Percentiles rank a stretch among this genome's conserved stretches.
phyloP scores from a whole-genome alignment of 108 stramenopile genomes.

The Cylindrotheca closterium region DNA sequence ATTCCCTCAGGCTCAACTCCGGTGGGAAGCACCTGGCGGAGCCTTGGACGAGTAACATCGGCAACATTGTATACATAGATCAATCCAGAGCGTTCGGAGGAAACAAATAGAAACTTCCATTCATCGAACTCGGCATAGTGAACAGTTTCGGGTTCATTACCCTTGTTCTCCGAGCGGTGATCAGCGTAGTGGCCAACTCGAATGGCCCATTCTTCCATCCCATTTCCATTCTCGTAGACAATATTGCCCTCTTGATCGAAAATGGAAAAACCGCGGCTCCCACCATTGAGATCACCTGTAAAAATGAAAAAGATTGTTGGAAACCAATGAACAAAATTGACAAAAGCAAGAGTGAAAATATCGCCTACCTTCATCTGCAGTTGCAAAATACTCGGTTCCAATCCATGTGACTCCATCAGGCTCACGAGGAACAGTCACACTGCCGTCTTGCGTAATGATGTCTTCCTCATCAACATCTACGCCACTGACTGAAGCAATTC shows the following conservation, averaged over 20 bases:
- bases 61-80: conserved; percentile 36
- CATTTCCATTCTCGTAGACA: conserved; percentile 38
- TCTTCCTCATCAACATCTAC: conserved; percentile 52
- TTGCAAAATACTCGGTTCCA: conserved; percentile 49
- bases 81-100: conserved; percentile 51
- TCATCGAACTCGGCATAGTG: conserved; percentile 29
- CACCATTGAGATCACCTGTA: conserved; percentile 65
- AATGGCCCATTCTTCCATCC: conserved; percentile 41
- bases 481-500: conserved; percentile 31
- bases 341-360: no score
- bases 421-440: conserved; percentile 41
- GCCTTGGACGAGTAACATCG: conserved; percentile 28
- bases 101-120: conserved; percentile 37
- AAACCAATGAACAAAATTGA: no score
- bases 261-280: conserved; percentile 58
- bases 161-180: conserved; percentile 54
- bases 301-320: no score
- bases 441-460: conserved; percentile 32
- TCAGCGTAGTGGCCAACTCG: conserved; percentile 67
- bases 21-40: conserved; percentile 51
- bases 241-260: conserved; percentile 31
- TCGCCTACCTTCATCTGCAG: conserved; percentile 74
- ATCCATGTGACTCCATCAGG: conserved; percentile 70
- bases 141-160: conserved; percentile 66
- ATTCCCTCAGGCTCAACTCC: conserved; percentile 48